Conservation (phyloP, 129 eudicot species). For the Helianthus annuus region HanXRQr2.0-SUNRISE NC_035440.2:483223-483722, state of each 20-base stretch:
- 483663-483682: slow-evolving; percentile 73
- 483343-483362: slow-evolving; percentile 93
- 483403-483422: slow-evolving; percentile 45
- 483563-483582: slow-evolving; percentile 67
- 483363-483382: slow-evolving; percentile 87
- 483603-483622: slow-evolving; percentile 81
- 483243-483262: slow-evolving; percentile 83
- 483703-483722: slow-evolving; percentile 57
- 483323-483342: slow-evolving; percentile 65
- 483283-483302: slow-evolving; percentile 61
- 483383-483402: slow-evolving; percentile 78
- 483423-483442: slow-evolving; percentile 53
- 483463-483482: slow-evolving; percentile 88
- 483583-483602: slow-evolving; percentile 68
- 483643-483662: slow-evolving; percentile 94
- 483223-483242: slow-evolving; percentile 75
- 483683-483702: slow-evolving; percentile 79
- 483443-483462: slow-evolving; percentile 80
- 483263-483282: slow-evolving; percentile 56
- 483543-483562: slow-evolving; percentile 65
- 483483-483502: slow-evolving; percentile 77
- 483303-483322: slow-evolving; percentile 59
- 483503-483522: slow-evolving; percentile 69
- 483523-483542: slow-evolving; percentile 61
- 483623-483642: slow-evolving; percentile 82